Percentiles rank a stretch among this genome's conserved stretches.
phyloP scores from a whole-genome alignment of 257 asterid species.

The Nicotiana noctiflora region DNA sequence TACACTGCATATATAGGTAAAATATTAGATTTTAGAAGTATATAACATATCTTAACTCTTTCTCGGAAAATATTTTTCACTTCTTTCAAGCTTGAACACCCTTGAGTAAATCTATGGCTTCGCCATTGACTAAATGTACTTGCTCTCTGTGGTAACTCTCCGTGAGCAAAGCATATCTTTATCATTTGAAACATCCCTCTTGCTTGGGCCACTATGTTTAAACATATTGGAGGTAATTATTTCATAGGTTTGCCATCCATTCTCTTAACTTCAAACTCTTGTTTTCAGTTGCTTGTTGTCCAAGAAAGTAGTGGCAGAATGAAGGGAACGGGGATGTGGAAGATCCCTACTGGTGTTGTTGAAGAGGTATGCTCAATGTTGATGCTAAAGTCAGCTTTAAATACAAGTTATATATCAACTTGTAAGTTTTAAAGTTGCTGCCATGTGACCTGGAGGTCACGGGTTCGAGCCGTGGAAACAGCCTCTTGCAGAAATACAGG shows the following conservation, averaged over 20 bases:
- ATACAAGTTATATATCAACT: background rate
- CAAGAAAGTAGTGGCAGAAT: slow-evolving; percentile 53
- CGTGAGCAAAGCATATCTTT: background rate
- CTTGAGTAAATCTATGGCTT: too few species aligned
- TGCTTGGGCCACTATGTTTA: background rate
- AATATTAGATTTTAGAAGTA: too few species aligned
- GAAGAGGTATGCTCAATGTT: slow-evolving; percentile 39
- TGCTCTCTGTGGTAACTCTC: background rate
- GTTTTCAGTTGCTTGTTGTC: slow-evolving; percentile 60
- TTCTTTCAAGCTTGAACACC: too few species aligned
- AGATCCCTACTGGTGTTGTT: slow-evolving; percentile 64
- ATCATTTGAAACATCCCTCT: background rate
- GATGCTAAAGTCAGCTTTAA: background rate
- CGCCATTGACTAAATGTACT: background rate
- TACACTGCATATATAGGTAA: too few species aligned
- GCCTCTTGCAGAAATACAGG: too few species aligned
- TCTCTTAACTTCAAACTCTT: background rate
- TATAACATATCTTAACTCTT: too few species aligned
- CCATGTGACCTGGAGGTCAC: too few species aligned
- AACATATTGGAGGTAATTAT: background rate
- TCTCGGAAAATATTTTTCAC: too few species aligned
- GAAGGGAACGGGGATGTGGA: slow-evolving; percentile 53
- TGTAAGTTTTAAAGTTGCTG: background rate
- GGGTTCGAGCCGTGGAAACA: too few species aligned
- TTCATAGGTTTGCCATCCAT: background rate